Evolutionary conservation across 2,329 filamentous ascomycete species (phyloP), one percentile per base, ranked within the genome.

Genomic region (Cladophialophora exuberans): DNA sequence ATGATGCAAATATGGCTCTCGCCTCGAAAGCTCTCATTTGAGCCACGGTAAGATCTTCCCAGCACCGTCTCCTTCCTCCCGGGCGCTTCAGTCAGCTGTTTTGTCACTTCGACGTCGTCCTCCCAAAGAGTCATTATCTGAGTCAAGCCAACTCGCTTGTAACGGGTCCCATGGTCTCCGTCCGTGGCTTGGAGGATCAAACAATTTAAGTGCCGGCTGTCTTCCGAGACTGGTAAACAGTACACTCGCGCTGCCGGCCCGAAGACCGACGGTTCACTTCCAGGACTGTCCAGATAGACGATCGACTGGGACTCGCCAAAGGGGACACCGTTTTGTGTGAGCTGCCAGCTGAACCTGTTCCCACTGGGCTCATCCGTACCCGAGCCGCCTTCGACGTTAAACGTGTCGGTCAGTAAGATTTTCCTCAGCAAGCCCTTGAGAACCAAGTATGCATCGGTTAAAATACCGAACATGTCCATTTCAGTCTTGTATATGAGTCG

Each of bases 1-100:
- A 55, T 36, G 30, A 55, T 55, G 22, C 52, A 55, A 23, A 55
- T 44, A 20, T 35, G 39, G 31, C 52, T 55, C 45, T 55, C 52
- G 22, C 46, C 46, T 18, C 39, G n/a, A 11, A 35, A 26, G 13
- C 38, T 52, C 17, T 22, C 22, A n/a, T 36, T 36, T 3, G 35
- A 36, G n/a, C 46, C 45, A 23, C 36, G 51, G 25, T 42, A 49
- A 28, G 50, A 55, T 30, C 42, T 30, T 3, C 52, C 52, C 30
- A 33, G 7, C 2, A 22, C 44, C 9, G 18, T 50, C 22, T 43
- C 45, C 4, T 28, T 50, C 11, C 42, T 23, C 17, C 46, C 46
- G 7, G 52, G 52, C 20, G 52, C 30, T 15, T 22, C 31, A 15
- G 35, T 38, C 17, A 38, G 22, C n/a, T 39, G 31, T 15, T 38